phyloP scores from a whole-genome alignment of 345 rosid species.

The Hibiscus tridactylites region DNA sequence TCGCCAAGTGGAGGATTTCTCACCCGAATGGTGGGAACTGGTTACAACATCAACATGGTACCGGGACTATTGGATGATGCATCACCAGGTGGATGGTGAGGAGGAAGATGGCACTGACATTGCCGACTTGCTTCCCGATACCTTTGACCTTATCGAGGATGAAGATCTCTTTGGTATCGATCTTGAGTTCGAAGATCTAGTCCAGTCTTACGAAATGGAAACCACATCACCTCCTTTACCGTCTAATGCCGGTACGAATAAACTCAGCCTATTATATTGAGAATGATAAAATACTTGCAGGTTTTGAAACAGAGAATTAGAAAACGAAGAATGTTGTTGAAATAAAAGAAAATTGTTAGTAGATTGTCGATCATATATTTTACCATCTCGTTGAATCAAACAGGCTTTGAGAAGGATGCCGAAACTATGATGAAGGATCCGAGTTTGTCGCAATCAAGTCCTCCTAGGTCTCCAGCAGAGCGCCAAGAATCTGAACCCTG shows the following conservation, averaged over 20 bases:
- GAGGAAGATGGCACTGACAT: slow-evolving; percentile 10
- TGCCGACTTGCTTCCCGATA: slow-evolving; percentile 34
- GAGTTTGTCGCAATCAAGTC: slow-evolving; percentile 10
- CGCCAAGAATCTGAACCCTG: slow-evolving; percentile 16
- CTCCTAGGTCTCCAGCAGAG: not conserved
- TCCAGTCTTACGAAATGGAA: slow-evolving; percentile 21
- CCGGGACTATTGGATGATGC: slow-evolving; percentile 32
- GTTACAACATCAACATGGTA: slow-evolving; percentile 35
- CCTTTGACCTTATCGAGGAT: slow-evolving; percentile 32
- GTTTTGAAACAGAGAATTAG: not conserved
- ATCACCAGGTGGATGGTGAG: slow-evolving; percentile 19
- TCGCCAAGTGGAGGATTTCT: slow-evolving; percentile 42
- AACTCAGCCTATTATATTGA: not conserved
- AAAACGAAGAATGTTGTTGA: not conserved
- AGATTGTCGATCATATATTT: not conserved
- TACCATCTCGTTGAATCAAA: not conserved
- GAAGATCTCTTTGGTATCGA: slow-evolving; percentile 30
- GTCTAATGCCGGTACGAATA: not conserved
- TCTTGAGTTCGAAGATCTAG: slow-evolving; percentile 33
- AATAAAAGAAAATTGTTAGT: no score
- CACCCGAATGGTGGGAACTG: slow-evolving; percentile 44
- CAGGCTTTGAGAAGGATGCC: slow-evolving; percentile 15
- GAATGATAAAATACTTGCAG: not conserved
- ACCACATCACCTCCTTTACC: slow-evolving; percentile 2
- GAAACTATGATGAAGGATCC: slow-evolving; percentile 16